Conservation (phyloP, 352 stramenopile species). For the Aphanomyces invadans region DNA sequence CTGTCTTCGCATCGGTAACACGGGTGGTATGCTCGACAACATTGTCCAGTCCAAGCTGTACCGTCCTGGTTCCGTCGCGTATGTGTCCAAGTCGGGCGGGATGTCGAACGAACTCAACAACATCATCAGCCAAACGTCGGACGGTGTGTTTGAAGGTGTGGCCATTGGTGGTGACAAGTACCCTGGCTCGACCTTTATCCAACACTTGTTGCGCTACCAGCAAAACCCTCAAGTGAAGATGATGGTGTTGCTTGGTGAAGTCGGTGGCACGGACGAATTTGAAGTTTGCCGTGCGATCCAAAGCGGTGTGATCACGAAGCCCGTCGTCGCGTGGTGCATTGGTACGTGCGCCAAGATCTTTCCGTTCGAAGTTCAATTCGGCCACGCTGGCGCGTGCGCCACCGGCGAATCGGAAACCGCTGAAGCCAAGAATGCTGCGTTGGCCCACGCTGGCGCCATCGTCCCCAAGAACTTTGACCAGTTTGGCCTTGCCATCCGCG, state of each 20-base stretch:
- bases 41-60: conserved; percentile 97
- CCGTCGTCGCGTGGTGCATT: conserved; percentile 97
- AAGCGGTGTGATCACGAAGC: conserved; percentile 92
- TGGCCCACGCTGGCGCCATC: conserved; percentile 83
- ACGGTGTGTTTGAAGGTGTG: conserved; percentile 94
- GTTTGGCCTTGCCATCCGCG: conserved; percentile 89
- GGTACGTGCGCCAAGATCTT: conserved; percentile 96
- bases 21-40: conserved; percentile 97
- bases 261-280: conserved; percentile 95
- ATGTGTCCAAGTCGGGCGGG: conserved; percentile 95
- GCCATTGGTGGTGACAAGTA: conserved; percentile 94
- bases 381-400: conserved; percentile 91
- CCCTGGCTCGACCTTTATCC: conserved; percentile 94
- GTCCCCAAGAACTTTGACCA: conserved; percentile 94
- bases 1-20: conserved; percentile 96
- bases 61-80: conserved; percentile 91
- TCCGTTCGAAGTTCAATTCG: conserved; percentile 96
- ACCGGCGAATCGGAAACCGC: conserved; percentile 91
- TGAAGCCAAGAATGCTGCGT: conserved; percentile 89
- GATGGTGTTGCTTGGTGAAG: conserved; percentile 94
- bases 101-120: conserved; percentile 99
- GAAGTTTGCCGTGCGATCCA: conserved; percentile 90
- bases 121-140: conserved; percentile 93
- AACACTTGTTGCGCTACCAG: conserved; percentile 95
- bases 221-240: conserved; percentile 94